Conservation (phyloP, 2,329 filamentous ascomycete species). For the Chaetomium globosum region DNA sequence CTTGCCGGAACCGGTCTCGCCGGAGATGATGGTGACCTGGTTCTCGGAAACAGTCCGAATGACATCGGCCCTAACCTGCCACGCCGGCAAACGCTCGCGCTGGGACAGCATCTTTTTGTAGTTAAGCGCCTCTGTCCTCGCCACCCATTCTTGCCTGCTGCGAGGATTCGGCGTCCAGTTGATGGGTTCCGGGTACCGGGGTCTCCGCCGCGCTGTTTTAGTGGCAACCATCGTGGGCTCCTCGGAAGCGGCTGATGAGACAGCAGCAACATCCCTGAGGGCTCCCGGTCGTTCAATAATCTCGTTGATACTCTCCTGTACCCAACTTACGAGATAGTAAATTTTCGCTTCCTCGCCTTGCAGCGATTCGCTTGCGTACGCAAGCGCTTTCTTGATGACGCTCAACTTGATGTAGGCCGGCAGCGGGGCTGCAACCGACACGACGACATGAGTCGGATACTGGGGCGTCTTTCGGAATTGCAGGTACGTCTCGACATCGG, state of each 20-base stretch:
- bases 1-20: constrained; percentile 95
- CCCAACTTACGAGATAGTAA: constrained; percentile 87
- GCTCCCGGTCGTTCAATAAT: constrained; percentile 84
- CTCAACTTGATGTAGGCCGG: constrained; percentile 94
- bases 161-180: constrained; percentile 62
- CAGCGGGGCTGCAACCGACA: constrained; percentile 70
- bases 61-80: constrained; percentile 77
- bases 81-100: constrained; percentile 79
- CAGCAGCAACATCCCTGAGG: constrained; percentile 80
- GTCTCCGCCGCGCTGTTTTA: constrained; percentile 39
- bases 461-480: constrained; percentile 72
- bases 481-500: constrained; percentile 56
- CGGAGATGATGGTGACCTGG: constrained; percentile 94
- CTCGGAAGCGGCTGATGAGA: constrained; percentile 67
- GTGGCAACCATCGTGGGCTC: constrained; percentile 40
- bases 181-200: constrained; percentile 60
- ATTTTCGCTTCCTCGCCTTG: constrained; percentile 85
- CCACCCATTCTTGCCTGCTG: constrained; percentile 70
- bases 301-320: constrained; percentile 79
- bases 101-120: constrained; percentile 75
- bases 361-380: constrained; percentile 69
- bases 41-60: constrained; percentile 73
- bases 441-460: constrained; percentile 72
- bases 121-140: constrained; percentile 63
- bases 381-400: constrained; percentile 74